Percentiles rank a stretch among this genome's conserved stretches.
Conservation (phyloP, 257 asterid genomes). For the Scutellaria baicalensis region DNA sequence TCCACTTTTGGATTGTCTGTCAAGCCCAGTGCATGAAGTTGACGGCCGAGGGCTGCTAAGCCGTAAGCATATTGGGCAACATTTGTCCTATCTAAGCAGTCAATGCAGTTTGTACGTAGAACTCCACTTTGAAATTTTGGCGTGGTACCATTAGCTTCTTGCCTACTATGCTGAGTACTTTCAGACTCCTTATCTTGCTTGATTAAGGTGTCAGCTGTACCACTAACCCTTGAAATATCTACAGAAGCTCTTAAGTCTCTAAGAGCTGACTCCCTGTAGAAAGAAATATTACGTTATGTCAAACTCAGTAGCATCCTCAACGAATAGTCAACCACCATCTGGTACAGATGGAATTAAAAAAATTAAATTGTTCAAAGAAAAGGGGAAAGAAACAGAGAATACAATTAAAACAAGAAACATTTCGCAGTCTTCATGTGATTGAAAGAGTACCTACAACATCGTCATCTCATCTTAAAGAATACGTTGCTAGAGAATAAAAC, state of each 20-base stretch:
- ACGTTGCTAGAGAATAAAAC: background rate
- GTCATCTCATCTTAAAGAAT: background rate
- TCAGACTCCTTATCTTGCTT: constrained; percentile 65
- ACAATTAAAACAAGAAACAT: background rate
- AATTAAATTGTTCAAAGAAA: background rate
- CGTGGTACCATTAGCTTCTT: constrained; percentile 30
- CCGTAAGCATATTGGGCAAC: constrained; percentile 99
- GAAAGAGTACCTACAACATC: background rate
- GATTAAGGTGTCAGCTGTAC: constrained; percentile 35
- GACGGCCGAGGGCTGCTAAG: constrained; percentile 91
- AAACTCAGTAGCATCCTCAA: background rate
- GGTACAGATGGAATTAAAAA: background rate
- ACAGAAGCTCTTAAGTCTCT: constrained; percentile 72
- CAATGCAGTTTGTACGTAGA: constrained; percentile 97
- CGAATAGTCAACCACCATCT: background rate
- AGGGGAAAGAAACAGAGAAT: background rate
- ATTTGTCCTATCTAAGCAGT: constrained; percentile 95
- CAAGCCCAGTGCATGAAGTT: constrained; percentile 86
- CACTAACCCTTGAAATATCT: constrained; percentile 57
- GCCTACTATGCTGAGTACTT: constrained; percentile 31
- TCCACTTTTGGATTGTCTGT: constrained; percentile 84
- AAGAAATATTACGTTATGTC: constrained; percentile 15
- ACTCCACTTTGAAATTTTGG: constrained; percentile 90
- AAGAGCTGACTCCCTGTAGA: constrained; percentile 65
- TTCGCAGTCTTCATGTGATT: background rate